Base-by-base conservation (phyloP, 1,284 basidiomycete species). In the Irpex sp. region DNA sequence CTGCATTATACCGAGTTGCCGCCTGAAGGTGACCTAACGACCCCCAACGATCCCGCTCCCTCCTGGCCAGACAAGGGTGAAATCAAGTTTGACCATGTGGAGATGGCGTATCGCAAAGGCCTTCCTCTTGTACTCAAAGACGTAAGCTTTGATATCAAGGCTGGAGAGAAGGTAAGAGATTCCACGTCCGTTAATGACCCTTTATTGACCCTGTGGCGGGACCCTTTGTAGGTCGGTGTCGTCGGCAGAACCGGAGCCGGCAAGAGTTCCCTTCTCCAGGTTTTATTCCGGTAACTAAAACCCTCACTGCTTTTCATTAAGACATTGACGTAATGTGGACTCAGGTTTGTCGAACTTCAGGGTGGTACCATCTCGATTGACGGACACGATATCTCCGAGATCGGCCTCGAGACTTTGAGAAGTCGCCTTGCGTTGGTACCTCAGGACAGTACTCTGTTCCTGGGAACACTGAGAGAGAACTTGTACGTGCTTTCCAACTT, bases 191-290 rank as follows among this genome's bases (percentile, higher is more conserved):
- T 50, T 8, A 50, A n/a, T 46, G 43, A 50, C 15, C 17, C 17
- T 50, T 17, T 8, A 13, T 50, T n/a, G 19, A 50, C 49, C 8
- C 7, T 50, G 17, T 50, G 13, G 7, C 37, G n/a, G 21, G 3
- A 19, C 54, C 39, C 11, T 21, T 21, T 17, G 17, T 43, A 84
- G 84, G 73, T 94, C 63, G 91, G 91, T 5, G 82, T 94, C 39
- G 88, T 93, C 17, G 91, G 91, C 6, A 76, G 89, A 6, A 92
- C 89, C 0, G 89, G 88, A 13, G 87, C 89, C 56, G 88, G 92
- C 36, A 94, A 94, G 76, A 88, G 86, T 59, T 92, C 91, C 1
- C 75, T 95, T 9, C 78, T 94, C 37, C 86, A 87, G 67, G 85
- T 83, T 1, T 78, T 95, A 17, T 88, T 95, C 77, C 81, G 93